Evolutionary conservation across 1,284 basidiomycete genomes (phyloP).

Genomic region (Mycena citricolor): DNA sequence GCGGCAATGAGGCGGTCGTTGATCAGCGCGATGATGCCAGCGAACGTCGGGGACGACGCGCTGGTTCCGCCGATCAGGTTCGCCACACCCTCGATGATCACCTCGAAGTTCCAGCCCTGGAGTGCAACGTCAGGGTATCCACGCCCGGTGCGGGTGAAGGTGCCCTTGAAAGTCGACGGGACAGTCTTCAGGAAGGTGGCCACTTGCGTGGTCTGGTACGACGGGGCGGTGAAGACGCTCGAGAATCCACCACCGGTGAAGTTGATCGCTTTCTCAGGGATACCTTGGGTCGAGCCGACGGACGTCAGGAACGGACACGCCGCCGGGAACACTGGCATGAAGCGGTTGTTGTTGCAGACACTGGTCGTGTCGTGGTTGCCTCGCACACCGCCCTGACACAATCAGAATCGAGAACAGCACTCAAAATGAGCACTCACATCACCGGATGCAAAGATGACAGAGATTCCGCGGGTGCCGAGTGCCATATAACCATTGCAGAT

Average conservation of each 20-base stretch:
- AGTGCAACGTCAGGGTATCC: slow-evolving; percentile 73
- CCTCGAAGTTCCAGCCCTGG: slow-evolving; percentile 59
- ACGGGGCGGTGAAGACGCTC: slow-evolving; percentile 54
- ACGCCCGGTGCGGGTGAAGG: slow-evolving; percentile 43
- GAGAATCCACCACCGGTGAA: slow-evolving; percentile 67
- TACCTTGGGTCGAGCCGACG: slow-evolving; percentile 53
- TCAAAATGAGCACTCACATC: slow-evolving; percentile 31
- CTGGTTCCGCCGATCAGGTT: slow-evolving; percentile 55
- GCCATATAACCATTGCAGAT: slow-evolving; percentile 20
- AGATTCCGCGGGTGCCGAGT: slow-evolving; percentile 46
- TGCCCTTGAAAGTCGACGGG: slow-evolving; percentile 39
- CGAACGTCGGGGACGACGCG: slow-evolving; percentile 60
- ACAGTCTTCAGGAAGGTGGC: slow-evolving; percentile 42
- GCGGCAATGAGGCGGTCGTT: slow-evolving; percentile 56
- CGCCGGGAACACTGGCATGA: slow-evolving; percentile 65
- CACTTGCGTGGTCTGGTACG: slow-evolving; percentile 56
- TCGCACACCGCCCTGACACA: slow-evolving; percentile 45
- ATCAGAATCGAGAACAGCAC: neutral
- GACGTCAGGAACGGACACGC: slow-evolving; percentile 65
- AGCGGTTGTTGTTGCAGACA: slow-evolving; percentile 38
- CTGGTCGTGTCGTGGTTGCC: slow-evolving; percentile 52
- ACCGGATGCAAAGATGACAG: slow-evolving; percentile 48
- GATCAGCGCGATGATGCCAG: slow-evolving; percentile 55
- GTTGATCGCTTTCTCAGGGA: slow-evolving; percentile 53
- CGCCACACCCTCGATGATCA: slow-evolving; percentile 47